Evolutionary conservation across 768 basidiomycete genomes (phyloP).

Genomic region (Suillus hirtellus): DNA sequence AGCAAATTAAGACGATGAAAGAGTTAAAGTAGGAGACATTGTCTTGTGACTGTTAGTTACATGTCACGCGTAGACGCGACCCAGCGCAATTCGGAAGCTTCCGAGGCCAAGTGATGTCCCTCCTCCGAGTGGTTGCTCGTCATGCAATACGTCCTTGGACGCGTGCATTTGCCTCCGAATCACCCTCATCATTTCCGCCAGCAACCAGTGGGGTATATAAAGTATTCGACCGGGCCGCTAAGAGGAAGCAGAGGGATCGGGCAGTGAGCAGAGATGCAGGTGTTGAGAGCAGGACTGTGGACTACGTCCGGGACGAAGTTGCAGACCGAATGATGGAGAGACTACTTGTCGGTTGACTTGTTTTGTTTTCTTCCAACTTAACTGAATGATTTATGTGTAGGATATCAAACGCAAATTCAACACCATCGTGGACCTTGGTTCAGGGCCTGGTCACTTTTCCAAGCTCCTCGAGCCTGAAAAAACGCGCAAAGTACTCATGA

Average conservation of each 20-base stretch:
- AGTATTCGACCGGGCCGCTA: conserved; percentile 84
- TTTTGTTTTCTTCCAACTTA: conserved; percentile 9
- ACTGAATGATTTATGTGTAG: conserved; percentile 41
- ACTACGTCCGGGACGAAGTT: conserved; percentile 90
- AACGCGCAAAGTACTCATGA: conserved; percentile 73
- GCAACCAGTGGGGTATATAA: conserved; percentile 53
- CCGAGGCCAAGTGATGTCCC: conserved; percentile 17
- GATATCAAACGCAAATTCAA: conserved; percentile 88
- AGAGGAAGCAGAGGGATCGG: conserved; percentile 75
- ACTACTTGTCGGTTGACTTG: conserved; percentile 58
- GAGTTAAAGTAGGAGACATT: neutral
- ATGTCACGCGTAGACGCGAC: conserved; percentile 6
- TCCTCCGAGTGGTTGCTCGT: conserved; percentile 11
- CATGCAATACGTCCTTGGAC: conserved; percentile 15
- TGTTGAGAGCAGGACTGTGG: conserved; percentile 69
- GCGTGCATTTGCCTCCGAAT: conserved; percentile 51
- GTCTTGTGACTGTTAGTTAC: conserved; percentile 3
- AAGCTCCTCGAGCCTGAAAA: conserved; percentile 72
- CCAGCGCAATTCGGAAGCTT: conserved; percentile 10
- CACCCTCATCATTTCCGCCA: conserved; percentile 40
- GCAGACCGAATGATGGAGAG: conserved; percentile 91
- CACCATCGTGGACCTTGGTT: conserved; percentile 82
- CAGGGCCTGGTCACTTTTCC: conserved; percentile 90
- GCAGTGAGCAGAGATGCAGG: conserved; percentile 62
- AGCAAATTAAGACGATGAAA: neutral